Evolutionary conservation across 2,329 filamentous ascomycete species (phyloP).

Genomic region (Ascochyta rabiei): DNA sequence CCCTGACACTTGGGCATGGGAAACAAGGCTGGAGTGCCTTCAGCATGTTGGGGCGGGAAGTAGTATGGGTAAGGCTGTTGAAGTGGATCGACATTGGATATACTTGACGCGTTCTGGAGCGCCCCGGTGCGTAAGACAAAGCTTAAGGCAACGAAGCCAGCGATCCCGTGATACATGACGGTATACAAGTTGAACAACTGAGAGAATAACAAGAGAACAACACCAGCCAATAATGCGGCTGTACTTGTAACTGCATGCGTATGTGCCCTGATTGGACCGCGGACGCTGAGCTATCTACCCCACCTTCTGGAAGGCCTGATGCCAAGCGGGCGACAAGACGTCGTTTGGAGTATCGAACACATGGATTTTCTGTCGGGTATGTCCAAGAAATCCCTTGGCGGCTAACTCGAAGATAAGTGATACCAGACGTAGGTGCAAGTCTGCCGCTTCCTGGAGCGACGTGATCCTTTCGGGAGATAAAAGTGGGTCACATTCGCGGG

Average conservation of each 20-base stretch:
- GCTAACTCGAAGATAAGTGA: background rate
- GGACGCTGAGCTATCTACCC: conserved; percentile 7
- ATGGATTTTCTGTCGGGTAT: background rate
- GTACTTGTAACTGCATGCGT: conserved; percentile 14
- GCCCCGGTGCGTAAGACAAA: background rate
- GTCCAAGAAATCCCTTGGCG: background rate
- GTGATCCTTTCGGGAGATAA: background rate
- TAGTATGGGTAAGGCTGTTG: conserved; percentile 43
- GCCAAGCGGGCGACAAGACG: background rate
- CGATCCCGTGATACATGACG: background rate
- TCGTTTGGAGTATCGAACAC: background rate
- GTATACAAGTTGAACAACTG: background rate
- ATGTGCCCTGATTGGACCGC: background rate
- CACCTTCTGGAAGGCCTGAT: background rate
- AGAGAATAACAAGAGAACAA: background rate
- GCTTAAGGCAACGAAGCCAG: background rate
- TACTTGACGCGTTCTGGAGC: conserved; percentile 17
- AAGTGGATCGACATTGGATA: conserved; percentile 26
- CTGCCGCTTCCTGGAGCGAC: background rate
- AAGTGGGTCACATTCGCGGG: background rate
- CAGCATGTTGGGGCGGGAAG: conserved; percentile 41
- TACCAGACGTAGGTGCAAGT: background rate
- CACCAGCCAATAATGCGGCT: background rate
- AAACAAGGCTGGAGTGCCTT: conserved; percentile 54
- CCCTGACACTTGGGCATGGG: conserved; percentile 67